Evolutionary conservation across 2,329 filamentous ascomycete genomes (phyloP), one percentile per base, ranked within the genome.

Genomic region (Arthrinium phaeospermum): DNA sequence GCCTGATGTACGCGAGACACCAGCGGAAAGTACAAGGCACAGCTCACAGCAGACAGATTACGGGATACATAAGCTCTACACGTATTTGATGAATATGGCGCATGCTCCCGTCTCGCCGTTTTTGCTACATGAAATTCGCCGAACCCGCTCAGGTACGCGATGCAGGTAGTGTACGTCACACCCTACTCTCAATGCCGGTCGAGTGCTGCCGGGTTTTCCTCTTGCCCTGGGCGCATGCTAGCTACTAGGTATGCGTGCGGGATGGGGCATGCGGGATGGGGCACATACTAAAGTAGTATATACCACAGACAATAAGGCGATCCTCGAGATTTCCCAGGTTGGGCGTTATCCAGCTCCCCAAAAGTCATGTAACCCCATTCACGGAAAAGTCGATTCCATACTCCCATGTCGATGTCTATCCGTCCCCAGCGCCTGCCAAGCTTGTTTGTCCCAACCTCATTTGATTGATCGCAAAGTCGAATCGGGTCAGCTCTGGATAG

Each of bases 341-440:
- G 19, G 16, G 6, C 19, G 3, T 24, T n/a, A 41, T 64, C 19
- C 53, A 61, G 27, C 47, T 4, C 16, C 27, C 19, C 8, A 30
- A 41, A 30, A 24, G 8, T 19, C 57, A 37, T 64, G 57, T 41
- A 64, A 64, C 30, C 57, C 34, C 19, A 64, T 64, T 24, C 57
- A 41, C 34, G 57, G 57, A 64, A 64, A 64, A 64, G n/a, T 12
- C 19, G 57, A 64, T 64, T 64, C 30, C 57, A 64, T 41, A 64
- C 57, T 64, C 57, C 57, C 57, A 64, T 37, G 57, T 41, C 57
- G 57, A 64, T 64, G 57, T 64, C 19, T 64, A 41, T 5, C 34
- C 53, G 53, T 61, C 30, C 7, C 53, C 37, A 37, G 53, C 53
- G 53, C 30, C 53, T 61, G 30, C 53, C 30, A 61, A 37, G 53